Base-by-base conservation (phyloP, 1,284 basidiomycete genomes). In the Cutaneotrichosporon sp. region DNA sequence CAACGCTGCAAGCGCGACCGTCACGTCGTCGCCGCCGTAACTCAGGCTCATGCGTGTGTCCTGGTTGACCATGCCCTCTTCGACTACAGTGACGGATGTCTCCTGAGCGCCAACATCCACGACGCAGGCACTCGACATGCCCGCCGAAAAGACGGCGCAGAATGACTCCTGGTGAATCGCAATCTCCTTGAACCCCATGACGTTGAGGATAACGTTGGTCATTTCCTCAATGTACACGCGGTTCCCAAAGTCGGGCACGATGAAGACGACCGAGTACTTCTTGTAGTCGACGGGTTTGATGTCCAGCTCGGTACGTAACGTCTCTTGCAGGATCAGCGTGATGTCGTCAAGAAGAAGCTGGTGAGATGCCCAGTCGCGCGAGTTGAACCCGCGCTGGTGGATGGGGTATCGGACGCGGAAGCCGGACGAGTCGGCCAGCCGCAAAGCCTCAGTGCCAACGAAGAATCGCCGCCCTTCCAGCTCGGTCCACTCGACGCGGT, bases 11-110 rank as follows among this genome's bases (percentile, higher is more conserved):
- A 97, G 80, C 61, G 96, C 90, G 54, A 86, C 83, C 0, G 93
- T 94, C 62, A 99, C 85, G 73, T 97, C 93, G 70, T 93, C 86
- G 2, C 94, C 93, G 23, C 91, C 94, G 71, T 92, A 88, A 58
- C 85, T 84, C 40, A 98, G 79, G 26, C 82, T 80, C 75, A 97
- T 85, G 55, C 90, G 91, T 3, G 90, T 91, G 62, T 98, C 96
- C 2, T 86, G 73, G 22, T 93, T 77, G 14, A 98, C 83, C 46
- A 94, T 73, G 1, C 96, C 96, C 67, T 99, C 96, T 60, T 98
- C 96, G 8, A 98, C 88, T 67, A 94, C 97, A 0, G 92, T 85
- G 48, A 99, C 84, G 59, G 83, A 89, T 3, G 88, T 92, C 58
- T 81, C 83, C 21, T 81, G 81, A 7, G 93, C 87, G 10, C 96